Conservation (phyloP, 164 flowering plant genomes). For the Vitis rupestris region DNA sequence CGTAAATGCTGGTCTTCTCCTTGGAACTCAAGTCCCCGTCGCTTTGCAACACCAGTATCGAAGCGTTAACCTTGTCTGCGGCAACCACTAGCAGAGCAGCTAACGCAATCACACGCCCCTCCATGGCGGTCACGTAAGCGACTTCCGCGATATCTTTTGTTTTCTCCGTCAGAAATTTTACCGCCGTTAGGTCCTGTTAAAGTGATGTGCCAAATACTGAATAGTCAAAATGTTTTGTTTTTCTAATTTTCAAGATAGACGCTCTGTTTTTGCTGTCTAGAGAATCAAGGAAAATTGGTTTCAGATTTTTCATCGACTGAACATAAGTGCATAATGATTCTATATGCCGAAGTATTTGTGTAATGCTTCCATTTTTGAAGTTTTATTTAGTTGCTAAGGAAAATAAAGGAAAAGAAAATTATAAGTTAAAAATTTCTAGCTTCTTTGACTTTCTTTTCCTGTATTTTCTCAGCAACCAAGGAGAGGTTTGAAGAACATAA, state of each 20-base stretch:
- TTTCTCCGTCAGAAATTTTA: constrained; percentile 39
- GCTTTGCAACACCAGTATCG: constrained; percentile 18
- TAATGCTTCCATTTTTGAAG: no score
- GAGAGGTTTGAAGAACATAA: not conserved
- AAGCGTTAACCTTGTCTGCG: constrained; percentile 30
- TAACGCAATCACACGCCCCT: constrained; percentile 34
- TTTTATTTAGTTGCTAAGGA: no score
- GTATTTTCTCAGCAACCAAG: constrained; percentile 2
- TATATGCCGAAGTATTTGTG: no score
- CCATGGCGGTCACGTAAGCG: constrained; percentile 35
- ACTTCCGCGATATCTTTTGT: constrained; percentile 42
- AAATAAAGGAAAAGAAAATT: not conserved
- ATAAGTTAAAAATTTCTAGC: no score
- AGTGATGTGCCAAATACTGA: no score
- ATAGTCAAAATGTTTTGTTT: no score
- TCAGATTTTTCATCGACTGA: no score
- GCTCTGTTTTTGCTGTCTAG: no score
- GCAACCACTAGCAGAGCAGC: constrained; percentile 48
- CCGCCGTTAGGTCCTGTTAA: constrained; percentile 44
- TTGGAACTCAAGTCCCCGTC: constrained; percentile 18
- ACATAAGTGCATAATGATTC: no score
- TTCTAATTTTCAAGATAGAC: not conserved
- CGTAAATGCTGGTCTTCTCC: constrained; percentile 39
- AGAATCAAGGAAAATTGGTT: not conserved
- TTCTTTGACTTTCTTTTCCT: not conserved